These are phyloP conservation scores for Malbranchea zuffiana DNA, from an alignment of 2,329 filamentous ascomycete species.

Conservation along the genomic window DNA sequence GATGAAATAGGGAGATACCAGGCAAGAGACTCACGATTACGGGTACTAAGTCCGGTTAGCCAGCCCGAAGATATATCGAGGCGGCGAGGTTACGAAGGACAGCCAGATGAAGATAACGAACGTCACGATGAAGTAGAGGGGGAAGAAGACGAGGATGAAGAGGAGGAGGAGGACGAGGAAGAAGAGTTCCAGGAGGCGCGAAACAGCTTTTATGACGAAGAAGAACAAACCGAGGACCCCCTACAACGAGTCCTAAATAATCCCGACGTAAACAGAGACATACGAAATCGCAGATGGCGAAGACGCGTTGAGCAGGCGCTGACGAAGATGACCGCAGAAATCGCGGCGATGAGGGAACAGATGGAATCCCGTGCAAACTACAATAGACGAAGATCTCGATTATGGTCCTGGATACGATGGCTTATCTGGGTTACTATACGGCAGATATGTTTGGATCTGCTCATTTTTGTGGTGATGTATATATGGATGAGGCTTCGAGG, in stretches of 20 bases:
- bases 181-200: constrained; percentile 17
- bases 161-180: constrained; percentile 23
- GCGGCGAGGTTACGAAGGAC: constrained; percentile 22
- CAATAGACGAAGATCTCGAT: constrained; percentile 52
- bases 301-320: constrained; percentile 74
- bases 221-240: constrained; percentile 38
- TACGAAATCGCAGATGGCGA: constrained; percentile 54
- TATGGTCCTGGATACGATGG: constrained; percentile 62
- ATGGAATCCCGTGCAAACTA: constrained; percentile 67
- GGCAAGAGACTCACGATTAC: constrained; percentile 47
- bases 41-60: constrained; percentile 73
- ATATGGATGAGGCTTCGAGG: constrained; percentile 34
- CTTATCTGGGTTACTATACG: constrained; percentile 57
- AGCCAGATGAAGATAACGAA: constrained; percentile 42
- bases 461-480: constrained; percentile 36
- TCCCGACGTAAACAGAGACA: constrained; percentile 17
- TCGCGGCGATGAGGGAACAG: constrained; percentile 85
- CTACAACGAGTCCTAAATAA: constrained; percentile 10
- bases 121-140: constrained; percentile 27
- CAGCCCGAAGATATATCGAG: constrained; percentile 58
- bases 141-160: constrained; percentile 29
- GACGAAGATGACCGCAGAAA: constrained; percentile 80
- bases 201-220: constrained; percentile 18
- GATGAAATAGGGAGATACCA: constrained; percentile 36
- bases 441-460: constrained; percentile 61